phyloP scores from a whole-genome alignment of 495 filamentous ascomycete genomes.

The Neurospora africana region DNA sequence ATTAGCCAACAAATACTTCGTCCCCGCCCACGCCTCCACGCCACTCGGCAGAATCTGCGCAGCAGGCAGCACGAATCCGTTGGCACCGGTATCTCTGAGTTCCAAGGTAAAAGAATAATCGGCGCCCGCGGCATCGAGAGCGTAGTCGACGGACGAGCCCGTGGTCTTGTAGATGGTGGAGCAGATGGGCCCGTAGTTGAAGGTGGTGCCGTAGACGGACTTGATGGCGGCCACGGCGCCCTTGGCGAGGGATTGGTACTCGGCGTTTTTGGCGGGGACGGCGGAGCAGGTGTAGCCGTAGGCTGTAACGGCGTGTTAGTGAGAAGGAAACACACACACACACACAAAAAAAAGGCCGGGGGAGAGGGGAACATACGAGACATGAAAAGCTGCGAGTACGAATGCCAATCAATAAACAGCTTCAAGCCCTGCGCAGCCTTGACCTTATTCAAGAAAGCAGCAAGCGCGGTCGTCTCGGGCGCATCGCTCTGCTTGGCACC shows the following conservation, averaged over 20 bases:
- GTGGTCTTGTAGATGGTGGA: slow-evolving; percentile 48
- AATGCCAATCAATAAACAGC: slow-evolving; percentile 52
- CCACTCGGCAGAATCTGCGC: slow-evolving; percentile 42
- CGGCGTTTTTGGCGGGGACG: slow-evolving; percentile 34
- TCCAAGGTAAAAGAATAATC: slow-evolving; percentile 48
- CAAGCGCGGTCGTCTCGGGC: slow-evolving; percentile 39
- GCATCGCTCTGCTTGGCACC: slow-evolving; percentile 37
- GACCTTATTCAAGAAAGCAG: slow-evolving; percentile 28
- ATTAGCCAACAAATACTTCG: slow-evolving; percentile 41
- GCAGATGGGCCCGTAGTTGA: slow-evolving; percentile 46
- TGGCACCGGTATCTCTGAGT: slow-evolving; percentile 29
- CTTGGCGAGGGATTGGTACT: slow-evolving; percentile 32
- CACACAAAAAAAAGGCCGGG: background rate
- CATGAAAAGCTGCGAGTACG: slow-evolving; percentile 44
- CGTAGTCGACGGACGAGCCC: slow-evolving; percentile 45
- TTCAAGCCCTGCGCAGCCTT: slow-evolving; percentile 38
- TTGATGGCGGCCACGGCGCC: slow-evolving; percentile 33
- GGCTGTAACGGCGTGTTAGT: slow-evolving; percentile 8
- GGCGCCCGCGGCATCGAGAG: slow-evolving; percentile 38
- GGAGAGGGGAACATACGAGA: slow-evolving; percentile 13
- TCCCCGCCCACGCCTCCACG: slow-evolving; percentile 44
- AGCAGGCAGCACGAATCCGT: slow-evolving; percentile 49
- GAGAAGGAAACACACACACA: slow-evolving; percentile 12
- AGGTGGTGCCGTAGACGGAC: slow-evolving; percentile 35
- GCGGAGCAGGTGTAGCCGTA: slow-evolving; percentile 31